These are phyloP conservation scores for Solanum commersonii DNA, from an alignment of 257 asterid species.

Conservation along the genomic window DNA sequence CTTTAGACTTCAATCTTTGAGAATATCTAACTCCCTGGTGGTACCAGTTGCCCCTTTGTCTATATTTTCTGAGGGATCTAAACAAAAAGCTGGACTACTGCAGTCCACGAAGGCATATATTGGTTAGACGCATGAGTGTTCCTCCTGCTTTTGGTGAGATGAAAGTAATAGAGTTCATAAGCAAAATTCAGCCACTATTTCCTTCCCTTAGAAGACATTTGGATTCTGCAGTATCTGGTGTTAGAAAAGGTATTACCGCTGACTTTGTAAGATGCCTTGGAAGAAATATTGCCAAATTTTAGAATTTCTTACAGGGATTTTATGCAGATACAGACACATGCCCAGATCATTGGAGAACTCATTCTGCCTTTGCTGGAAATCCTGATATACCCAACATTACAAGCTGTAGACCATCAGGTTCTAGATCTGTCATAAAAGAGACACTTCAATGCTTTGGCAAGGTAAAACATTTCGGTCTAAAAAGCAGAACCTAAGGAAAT, in stretches of 20 bases:
- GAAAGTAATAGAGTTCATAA: constrained; percentile 31
- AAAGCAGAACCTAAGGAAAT: not conserved
- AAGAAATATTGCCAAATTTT: constrained; percentile 1
- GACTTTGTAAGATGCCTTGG: constrained; percentile 7
- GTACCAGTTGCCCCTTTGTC: constrained; percentile 66
- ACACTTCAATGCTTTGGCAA: constrained; percentile 74
- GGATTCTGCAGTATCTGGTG: constrained; percentile 41
- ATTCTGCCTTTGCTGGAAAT: constrained; percentile 47
- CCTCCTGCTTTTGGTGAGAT: constrained; percentile 33
- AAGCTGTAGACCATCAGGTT: constrained; percentile 34
- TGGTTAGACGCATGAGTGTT: constrained; percentile 22
- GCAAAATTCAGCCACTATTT: constrained; percentile 44
- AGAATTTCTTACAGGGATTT: constrained; percentile 16
- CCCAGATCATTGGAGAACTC: constrained; percentile 68
- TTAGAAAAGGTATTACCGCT: constrained; percentile 46
- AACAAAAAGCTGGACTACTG: constrained; percentile 54
- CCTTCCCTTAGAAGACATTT: constrained; percentile 47
- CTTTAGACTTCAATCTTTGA: not conserved
- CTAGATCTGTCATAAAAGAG: constrained; percentile 46
- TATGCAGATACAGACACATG: constrained; percentile 53
- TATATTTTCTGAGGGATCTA: constrained; percentile 70
- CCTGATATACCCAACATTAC: constrained; percentile 35
- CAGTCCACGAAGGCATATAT: constrained; percentile 40
- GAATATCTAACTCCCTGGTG: constrained; percentile 8
- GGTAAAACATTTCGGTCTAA: constrained; percentile 22